These are phyloP conservation scores for Torulaspora quercuum DNA, from an alignment of 805 yeast genomes.

Conservation along the genomic window DNA sequence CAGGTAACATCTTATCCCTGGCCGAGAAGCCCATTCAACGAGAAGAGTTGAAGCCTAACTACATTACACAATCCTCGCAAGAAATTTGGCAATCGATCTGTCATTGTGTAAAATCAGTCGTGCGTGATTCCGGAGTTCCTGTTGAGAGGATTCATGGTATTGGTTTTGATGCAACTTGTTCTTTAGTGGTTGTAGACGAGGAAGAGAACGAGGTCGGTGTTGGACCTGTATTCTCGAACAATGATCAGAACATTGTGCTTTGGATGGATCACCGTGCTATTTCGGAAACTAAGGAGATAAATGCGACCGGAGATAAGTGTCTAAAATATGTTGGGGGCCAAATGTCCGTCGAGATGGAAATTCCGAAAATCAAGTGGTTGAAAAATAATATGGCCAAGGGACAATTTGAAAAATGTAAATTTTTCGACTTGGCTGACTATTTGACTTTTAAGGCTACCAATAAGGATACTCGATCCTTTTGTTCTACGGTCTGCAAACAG, in stretches of 20 bases:
- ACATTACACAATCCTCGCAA: conserved; percentile 80
- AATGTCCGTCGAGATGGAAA: conserved; percentile 98
- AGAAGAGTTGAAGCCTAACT: conserved; percentile 67
- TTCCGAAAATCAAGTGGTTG: conserved; percentile 96
- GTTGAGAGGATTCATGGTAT: conserved; percentile 71
- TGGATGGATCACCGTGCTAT: conserved; percentile 99
- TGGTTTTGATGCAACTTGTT: conserved; percentile 97
- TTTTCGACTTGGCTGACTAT: conserved; percentile 89
- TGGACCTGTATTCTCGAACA: conserved; percentile 81
- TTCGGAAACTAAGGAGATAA: conserved; percentile 73
- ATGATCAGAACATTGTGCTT: conserved; percentile 75
- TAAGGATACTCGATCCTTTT: conserved; percentile 78
- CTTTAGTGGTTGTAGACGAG: conserved; percentile 70
- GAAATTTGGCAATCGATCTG: conserved; percentile 92
- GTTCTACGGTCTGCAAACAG: conserved; percentile 93
- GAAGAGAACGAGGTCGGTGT: conserved; percentile 75
- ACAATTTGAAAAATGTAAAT: conserved; percentile 59
- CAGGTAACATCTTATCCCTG: conserved; percentile 75
- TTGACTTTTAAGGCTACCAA: conserved; percentile 90
- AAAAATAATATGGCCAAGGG: conserved; percentile 73
- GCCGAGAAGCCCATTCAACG: conserved; percentile 77
- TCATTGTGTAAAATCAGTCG: conserved; percentile 70
- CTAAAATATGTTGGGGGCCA: conserved; percentile 93
- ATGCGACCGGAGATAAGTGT: conserved; percentile 72
- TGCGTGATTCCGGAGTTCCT: conserved; percentile 71